Evolutionary conservation across 2,329 filamentous ascomycete species (phyloP), one percentile per base, ranked within the genome.

Genomic region (Coniella vitis): DNA sequence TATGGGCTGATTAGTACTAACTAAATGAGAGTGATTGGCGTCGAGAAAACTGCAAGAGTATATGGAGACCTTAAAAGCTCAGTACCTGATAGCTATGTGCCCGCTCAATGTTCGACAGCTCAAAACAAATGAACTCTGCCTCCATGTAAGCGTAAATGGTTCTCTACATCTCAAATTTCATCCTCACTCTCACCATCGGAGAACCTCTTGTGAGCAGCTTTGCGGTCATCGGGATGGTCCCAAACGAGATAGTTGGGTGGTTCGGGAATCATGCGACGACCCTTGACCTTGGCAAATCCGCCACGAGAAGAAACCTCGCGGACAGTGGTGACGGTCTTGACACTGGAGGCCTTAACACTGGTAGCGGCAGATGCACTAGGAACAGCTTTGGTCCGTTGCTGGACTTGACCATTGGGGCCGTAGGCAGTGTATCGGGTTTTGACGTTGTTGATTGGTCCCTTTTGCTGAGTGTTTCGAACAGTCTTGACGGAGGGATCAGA

Each of bases 211-310:
- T 12, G 29, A 31, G 34, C 22, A 25, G 42, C 3, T 17, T 41
- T 39, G 7, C 22, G 22, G 14, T 17, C 16, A 19, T 48, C 40
- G 17, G 49, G 45, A 12, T 48, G 47, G 45, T 48, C 16, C 17
- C 37, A 32, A 35, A 48, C 25, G 17, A 52, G 19, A 45, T 52
- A 45, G 25, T 35, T 29, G n/a, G 51, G 48, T 12, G 45, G 22
- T 8, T 42, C 36, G 14, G 25, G 29, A 8, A 19, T 17, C 4
- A 12, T 29, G 34, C 43, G 49, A 22, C 51, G 16, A 48, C 47
- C 46, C 45, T 53, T 51, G 31, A 45, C 37, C 44, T 55, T 60
- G 34, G 45, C 54, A 57, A 57, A 61, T 3, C 53, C 54, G 7
- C 46, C 46, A 13, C 51, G 25, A 12, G n/a, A 20, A 20, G 47